Base-by-base conservation (phyloP, 1,139 yeast genomes). In the Suhomyces bokatorum region DNA sequence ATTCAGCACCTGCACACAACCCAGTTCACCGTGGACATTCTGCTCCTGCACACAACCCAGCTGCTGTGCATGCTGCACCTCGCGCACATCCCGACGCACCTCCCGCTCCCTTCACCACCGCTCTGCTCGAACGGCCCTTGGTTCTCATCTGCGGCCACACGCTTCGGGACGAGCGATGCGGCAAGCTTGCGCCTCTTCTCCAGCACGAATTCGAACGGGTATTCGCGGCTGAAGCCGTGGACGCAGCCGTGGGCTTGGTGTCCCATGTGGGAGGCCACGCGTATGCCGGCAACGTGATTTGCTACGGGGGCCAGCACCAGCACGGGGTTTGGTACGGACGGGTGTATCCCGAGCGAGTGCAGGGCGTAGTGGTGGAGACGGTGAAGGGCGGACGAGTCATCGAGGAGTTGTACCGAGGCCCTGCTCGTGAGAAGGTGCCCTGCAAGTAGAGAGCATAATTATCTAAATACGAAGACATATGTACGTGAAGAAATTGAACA, bases 261-360 rank as follows among this genome's bases (percentile, higher is more conserved):
- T 80, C 87, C 10, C 95, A 86, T 59, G 69, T 86, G 35, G 91
- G 93, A 0, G 95, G 95, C 0, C 95, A 86, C 58, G 86, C 74
- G 1, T 86, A 81, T 59, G 93, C 95, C 2, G 95, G 93, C 0
- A 86, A 86, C 57, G 80, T 86, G 14, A 64, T 85, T 2, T 77
- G 77, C 45, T 79, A 79, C 51, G 73, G 77, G 2, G 74, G 72
- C 38, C 56, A 61, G 9, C 53, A 62, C 11, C 73, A 75, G 1
- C 64, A 74, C n/a, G 60, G 69, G 6, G 64, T 81, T 1, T 86
- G 91, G 91, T 86, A 86, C 56, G 91, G 93, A 0, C 63, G 85
- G 44, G 88, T 85, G 1, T 66, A 69, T 42, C 87, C 89, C 0
- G 64, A 68, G n/a, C 73, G 77, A 39, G 85, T 85, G 10, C 89